Evolutionary conservation across 805 yeast species (phyloP), one percentile per base, ranked within the genome.

Genomic region (Metschnikowia matae): DNA sequence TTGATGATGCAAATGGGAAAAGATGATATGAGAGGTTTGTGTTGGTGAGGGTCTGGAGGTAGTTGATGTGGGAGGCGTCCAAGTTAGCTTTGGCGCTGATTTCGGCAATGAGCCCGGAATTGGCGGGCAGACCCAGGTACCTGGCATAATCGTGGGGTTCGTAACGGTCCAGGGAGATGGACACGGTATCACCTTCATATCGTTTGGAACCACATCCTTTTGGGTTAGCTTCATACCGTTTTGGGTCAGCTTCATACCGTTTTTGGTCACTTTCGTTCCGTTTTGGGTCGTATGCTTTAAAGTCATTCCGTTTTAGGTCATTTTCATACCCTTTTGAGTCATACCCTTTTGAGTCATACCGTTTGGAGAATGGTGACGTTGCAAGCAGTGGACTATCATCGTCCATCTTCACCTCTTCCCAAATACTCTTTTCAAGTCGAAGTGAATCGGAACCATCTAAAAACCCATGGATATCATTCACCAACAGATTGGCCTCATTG

Each of bases 1-100:
- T 58, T 44, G 66, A 63, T 15, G 65, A 55, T 1, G 74, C 73
- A 58, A 69, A 70, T 7, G 77, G 77, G 50, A 66, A 70, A 18
- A 72, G 45, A 40, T 63, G 67, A 50, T 50, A 65, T 37, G 67
- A 61, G n/a, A 69, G 51, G n/a, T 62, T 62, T 7, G 71, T 62
- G 38, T 54, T 54, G 15, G 68, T 60, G 36, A 71, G 58, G 13
- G 60, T 53, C 37, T 64, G 60, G 36, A 72, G 56, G 51, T 71
- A 72, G n/a, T 57, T 54, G 23, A 59, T 55, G 60, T 71, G 72
- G 6, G 68, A 66, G 3, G 61, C 68, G 8, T 51, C 49, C 26
- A 70, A 58, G 23, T 59, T 53, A 51, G 67, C 59, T 31, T 63
- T 58, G 6, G 31, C 46, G 18, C 67, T 58, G 26, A 66, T 60